Evolutionary conservation across 1,284 basidiomycete species (phyloP).

Genomic region (Ustilago hordei): DNA sequence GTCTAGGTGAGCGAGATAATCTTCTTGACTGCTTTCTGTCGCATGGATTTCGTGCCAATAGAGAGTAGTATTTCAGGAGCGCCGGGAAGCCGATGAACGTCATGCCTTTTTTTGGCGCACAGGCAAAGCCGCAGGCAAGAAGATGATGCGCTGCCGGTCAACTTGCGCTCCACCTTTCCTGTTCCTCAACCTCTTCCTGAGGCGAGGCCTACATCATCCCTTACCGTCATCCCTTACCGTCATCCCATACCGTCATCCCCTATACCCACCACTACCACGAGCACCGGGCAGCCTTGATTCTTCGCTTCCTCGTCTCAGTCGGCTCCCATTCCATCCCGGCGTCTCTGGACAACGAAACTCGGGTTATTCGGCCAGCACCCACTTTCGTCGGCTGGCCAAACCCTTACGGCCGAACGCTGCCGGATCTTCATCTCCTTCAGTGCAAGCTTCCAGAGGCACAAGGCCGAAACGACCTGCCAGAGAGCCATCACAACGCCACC

Average conservation of each 20-base stretch:
- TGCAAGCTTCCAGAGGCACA: neutral
- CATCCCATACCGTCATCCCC: neutral
- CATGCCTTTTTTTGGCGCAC: neutral
- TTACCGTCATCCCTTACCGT: neutral
- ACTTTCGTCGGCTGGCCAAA: neutral
- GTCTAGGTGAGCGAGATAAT: neutral
- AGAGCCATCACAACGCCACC: neutral
- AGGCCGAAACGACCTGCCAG: neutral
- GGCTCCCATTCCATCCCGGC: neutral
- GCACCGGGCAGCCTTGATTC: neutral
- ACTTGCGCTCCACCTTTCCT: constrained; percentile 1
- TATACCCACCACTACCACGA: neutral
- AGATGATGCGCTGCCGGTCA: constrained; percentile 1
- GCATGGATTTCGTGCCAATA: neutral
- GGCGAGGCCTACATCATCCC: neutral
- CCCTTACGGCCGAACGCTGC: neutral
- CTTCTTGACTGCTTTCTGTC: neutral
- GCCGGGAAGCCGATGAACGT: neutral
- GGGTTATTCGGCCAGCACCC: neutral
- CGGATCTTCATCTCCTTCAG: neutral
- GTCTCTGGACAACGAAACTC: neutral
- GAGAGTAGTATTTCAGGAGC: neutral
- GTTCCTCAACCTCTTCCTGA: neutral
- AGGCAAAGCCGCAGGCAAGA: neutral
- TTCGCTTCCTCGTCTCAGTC: neutral